Evolutionary conservation across 768 basidiomycete species (phyloP), one percentile per base, ranked within the genome.

Genomic region (Trametes maxima): DNA sequence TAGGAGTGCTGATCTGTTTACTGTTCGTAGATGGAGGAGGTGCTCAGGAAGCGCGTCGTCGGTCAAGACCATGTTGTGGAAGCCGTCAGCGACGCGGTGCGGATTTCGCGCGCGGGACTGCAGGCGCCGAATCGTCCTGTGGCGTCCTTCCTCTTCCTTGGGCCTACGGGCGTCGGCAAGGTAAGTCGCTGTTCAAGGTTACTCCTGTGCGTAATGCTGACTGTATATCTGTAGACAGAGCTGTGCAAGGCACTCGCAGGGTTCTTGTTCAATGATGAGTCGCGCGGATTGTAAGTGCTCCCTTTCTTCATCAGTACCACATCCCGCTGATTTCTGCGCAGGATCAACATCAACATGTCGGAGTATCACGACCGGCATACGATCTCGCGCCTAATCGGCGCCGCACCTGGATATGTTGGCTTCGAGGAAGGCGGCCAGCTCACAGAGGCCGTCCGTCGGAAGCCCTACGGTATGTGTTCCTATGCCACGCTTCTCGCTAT

Each of bases 341-440:
- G 89, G 55, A 93, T 95, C 64, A 91, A 88, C 60, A 93, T 96
- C 70, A 95, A 97, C 67, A 95, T 96, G 93, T 90, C 91, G n/a
- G 92, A 97, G 83, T 97, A 90, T 68, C 91, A 93, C 52, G 95
- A 95, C 65, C 85, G 94, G 55, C 93, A 98, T 69, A 94, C 93
- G 0, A 88, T 98, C 54, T 92, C 93, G 0, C 82, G 94, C 4
- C 78, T 98, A 22, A 93, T 98, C 53, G 96, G 95, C 57, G 91
- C 94, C 1, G 92, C 94, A 0, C 93, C 95, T 8, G 95, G 95
- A 3, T 96, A 95, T 69, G 88, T 97, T 6, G 88, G 87, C 10
- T 84, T 85, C 65, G 87, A 88, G 61, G 86, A 87, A 65, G 82
- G 85, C 35, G 91, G 90, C 85, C 84, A 87, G 61, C 70, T 87